These are phyloP conservation scores for Xanthoconium separans DNA, from an alignment of 1,284 basidiomycete genomes.

Conservation along the genomic window DNA sequence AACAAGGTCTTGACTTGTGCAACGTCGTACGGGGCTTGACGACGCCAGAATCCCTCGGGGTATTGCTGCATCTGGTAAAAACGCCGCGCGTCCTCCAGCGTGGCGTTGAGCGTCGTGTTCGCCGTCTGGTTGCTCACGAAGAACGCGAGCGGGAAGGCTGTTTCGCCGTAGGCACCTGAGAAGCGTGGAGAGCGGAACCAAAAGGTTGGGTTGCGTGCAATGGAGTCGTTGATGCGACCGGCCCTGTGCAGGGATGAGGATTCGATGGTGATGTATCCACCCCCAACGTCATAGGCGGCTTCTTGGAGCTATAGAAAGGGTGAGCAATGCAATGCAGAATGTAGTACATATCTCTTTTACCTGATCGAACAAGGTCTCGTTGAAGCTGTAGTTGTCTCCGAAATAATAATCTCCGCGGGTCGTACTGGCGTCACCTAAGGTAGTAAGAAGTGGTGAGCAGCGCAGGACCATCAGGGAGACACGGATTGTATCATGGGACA, in stretches of 20 bases:
- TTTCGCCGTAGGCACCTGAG: slow-evolving; percentile 21
- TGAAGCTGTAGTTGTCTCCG: slow-evolving; percentile 28
- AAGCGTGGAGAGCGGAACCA: slow-evolving; percentile 21
- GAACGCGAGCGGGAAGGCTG: slow-evolving; percentile 27
- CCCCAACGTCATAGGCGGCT: slow-evolving; percentile 19
- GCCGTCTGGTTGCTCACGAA: slow-evolving; percentile 28
- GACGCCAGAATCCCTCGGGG: slow-evolving; percentile 25
- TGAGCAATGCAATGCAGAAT: background rate
- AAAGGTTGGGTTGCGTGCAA: slow-evolving; percentile 28
- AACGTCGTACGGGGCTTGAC: slow-evolving; percentile 17
- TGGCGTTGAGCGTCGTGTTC: slow-evolving; percentile 15
- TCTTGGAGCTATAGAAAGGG: slow-evolving; percentile 11
- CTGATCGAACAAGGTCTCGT: slow-evolving; percentile 29
- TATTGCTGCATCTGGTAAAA: slow-evolving; percentile 20
- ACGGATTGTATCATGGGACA: background rate
- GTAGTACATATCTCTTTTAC: background rate
- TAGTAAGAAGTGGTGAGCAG: background rate
- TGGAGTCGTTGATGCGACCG: slow-evolving; percentile 25
- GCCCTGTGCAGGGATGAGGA: slow-evolving; percentile 18
- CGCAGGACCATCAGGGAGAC: background rate
- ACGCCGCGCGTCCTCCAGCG: slow-evolving; percentile 17
- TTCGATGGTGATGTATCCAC: slow-evolving; percentile 21
- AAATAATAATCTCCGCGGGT: slow-evolving; percentile 31
- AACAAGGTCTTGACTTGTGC: slow-evolving; percentile 4
- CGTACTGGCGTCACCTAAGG: slow-evolving; percentile 25